Conservation (phyloP, 768 basidiomycete genomes). For the Mycena epipterygia region DNA sequence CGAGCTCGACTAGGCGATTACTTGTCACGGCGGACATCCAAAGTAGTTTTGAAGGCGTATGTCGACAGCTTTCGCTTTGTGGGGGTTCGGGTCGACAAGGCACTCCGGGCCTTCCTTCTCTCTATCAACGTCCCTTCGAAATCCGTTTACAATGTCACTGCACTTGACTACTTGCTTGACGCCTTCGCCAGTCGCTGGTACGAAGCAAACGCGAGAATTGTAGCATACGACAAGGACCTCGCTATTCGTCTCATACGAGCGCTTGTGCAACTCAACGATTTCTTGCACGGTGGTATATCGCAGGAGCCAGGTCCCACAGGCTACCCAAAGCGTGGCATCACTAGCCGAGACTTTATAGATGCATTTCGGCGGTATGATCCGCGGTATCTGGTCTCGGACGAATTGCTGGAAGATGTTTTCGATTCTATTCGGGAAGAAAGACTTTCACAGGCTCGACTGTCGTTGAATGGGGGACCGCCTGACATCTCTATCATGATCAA, state of each 20-base stretch:
- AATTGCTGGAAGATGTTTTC: constrained; percentile 84
- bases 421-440: constrained; percentile 79
- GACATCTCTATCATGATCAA: constrained; percentile 78
- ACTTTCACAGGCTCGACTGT: constrained; percentile 76
- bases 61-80: constrained; percentile 90
- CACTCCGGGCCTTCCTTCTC: constrained; percentile 90
- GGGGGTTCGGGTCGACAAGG: constrained; percentile 88
- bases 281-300: constrained; percentile 82
- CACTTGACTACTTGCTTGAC: constrained; percentile 81
- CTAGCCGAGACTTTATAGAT: constrained; percentile 83
- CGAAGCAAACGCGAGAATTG: constrained; percentile 84
- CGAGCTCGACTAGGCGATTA: constrained; percentile 87
- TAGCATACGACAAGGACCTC: constrained; percentile 87
- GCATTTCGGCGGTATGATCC: constrained; percentile 87
- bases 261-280: constrained; percentile 90
- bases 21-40: constrained; percentile 80
- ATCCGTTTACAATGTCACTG: constrained; percentile 51
- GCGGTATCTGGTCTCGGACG: constrained; percentile 77
- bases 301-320: constrained; percentile 70
- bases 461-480: constrained; percentile 54
- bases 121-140: constrained; percentile 73
- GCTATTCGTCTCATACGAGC: constrained; percentile 83
- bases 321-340: constrained; percentile 70
- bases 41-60: constrained; percentile 83
- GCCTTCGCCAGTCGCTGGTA: constrained; percentile 93